Conservation (phyloP, 768 basidiomycete species). For the Daedaleopsis nitida region DNA sequence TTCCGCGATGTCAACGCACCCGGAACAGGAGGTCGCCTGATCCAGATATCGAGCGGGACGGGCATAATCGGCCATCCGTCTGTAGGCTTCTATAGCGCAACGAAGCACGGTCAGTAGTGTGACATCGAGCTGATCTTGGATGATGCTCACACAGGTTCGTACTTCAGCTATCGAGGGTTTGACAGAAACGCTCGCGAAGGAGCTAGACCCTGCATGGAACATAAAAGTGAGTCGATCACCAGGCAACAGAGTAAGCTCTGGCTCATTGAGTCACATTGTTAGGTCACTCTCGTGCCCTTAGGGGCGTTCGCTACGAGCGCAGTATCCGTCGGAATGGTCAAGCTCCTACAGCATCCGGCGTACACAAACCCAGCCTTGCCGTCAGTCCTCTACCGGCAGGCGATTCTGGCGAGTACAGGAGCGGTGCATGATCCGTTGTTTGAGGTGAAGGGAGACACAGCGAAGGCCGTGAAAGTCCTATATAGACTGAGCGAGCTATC, state of each 20-base stretch:
- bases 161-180: constrained; percentile 34
- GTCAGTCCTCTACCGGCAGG: not conserved
- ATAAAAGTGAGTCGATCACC: constrained; percentile 38
- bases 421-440: not conserved
- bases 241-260: too few species aligned
- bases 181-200: constrained; percentile 39
- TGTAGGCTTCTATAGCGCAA: constrained; percentile 26
- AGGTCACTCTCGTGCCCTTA: constrained; percentile 25
- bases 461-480: constrained; percentile 24
- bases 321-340: not conserved
- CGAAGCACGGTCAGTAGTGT: constrained; percentile 21
- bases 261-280: too few species aligned
- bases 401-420: not conserved
- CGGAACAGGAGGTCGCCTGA: constrained; percentile 33
- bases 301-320: constrained; percentile 21
- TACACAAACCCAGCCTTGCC: constrained; percentile 16
- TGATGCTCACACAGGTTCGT: not conserved
- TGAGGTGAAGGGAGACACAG: constrained; percentile 13
- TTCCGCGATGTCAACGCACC: constrained; percentile 32
- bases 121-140: not conserved
- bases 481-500: constrained; percentile 20
- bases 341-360: constrained; percentile 11
- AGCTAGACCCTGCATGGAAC: constrained; percentile 49
- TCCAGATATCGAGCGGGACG: constrained; percentile 39
- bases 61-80: constrained; percentile 26